Percentiles rank a stretch among this genome's conserved stretches.
Evolutionary conservation across 176 grass and related monocot species (phyloP).

Genomic region (Lolium perenne): DNA sequence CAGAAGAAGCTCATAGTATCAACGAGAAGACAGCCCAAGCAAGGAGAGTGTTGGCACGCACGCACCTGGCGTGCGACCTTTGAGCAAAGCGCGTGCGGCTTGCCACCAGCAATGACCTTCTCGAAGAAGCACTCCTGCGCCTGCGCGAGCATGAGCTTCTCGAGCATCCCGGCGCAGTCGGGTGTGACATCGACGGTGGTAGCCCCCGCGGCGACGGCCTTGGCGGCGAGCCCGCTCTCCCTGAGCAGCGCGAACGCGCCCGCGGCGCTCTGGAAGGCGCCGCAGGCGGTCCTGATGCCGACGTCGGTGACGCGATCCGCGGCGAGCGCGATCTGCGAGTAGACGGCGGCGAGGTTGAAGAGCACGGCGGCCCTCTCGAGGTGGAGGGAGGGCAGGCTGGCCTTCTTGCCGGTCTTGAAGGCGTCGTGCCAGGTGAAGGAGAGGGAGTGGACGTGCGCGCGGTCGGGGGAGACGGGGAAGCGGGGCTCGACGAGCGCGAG

Average conservation of each 20-base stretch:
- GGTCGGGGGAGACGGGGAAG: slow-evolving; percentile 86
- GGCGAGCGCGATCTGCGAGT: slow-evolving; percentile 87
- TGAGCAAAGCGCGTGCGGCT: slow-evolving; percentile 82
- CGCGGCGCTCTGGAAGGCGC: slow-evolving; percentile 79
- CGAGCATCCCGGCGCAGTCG: slow-evolving; percentile 88
- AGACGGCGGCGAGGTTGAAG: slow-evolving; percentile 89
- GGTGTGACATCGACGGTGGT: slow-evolving; percentile 84
- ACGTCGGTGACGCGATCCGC: slow-evolving; percentile 76
- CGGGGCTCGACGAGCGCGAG: slow-evolving; percentile 83
- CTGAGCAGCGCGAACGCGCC: slow-evolving; percentile 77
- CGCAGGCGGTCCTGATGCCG: slow-evolving; percentile 84
- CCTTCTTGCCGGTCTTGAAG: slow-evolving; percentile 85
- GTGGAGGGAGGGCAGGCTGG: slow-evolving; percentile 63
- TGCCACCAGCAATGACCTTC: slow-evolving; percentile 94
- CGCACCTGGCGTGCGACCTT: slow-evolving; percentile 95
- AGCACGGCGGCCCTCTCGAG: slow-evolving; percentile 84
- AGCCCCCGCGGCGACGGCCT: slow-evolving; percentile 67
- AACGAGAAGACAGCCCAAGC: slow-evolving; percentile 30
- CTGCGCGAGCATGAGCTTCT: slow-evolving; percentile 98
- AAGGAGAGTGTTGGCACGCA: slow-evolving; percentile 35
- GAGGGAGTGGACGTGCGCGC: slow-evolving; percentile 78
- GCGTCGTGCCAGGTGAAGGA: slow-evolving; percentile 95
- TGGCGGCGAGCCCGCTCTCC: slow-evolving; percentile 79
- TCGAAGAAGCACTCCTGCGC: slow-evolving; percentile 99
- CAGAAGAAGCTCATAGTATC: too few species aligned